A percentile compares a stretch with the other conserved stretches of the same genome.
Evolutionary conservation across 805 yeast genomes (phyloP).

Genomic region (Metschnikowia cubensis): DNA sequence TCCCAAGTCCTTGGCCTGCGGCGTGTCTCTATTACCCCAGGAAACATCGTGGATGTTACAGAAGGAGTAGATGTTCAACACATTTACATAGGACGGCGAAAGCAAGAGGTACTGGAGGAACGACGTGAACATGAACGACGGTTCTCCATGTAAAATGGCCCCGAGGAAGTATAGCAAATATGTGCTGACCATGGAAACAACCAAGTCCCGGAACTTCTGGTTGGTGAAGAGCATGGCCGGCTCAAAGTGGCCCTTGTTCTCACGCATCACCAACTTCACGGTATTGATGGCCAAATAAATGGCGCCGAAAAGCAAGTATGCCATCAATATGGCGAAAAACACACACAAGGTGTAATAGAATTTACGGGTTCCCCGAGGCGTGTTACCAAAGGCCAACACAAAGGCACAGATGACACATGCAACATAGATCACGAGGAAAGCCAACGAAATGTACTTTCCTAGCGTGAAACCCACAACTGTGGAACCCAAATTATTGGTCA

Average conservation of each 20-base stretch:
- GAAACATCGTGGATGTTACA: constrained; percentile 95
- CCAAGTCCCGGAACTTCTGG: constrained; percentile 75
- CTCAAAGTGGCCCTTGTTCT: constrained; percentile 37
- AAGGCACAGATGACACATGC: constrained; percentile 80
- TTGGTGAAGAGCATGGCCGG: constrained; percentile 53
- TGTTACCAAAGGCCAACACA: constrained; percentile 87
- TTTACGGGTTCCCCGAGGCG: constrained; percentile 83
- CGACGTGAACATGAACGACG: constrained; percentile 88
- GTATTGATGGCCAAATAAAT: constrained; percentile 74
- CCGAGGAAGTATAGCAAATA: constrained; percentile 76
- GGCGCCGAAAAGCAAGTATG: constrained; percentile 84
- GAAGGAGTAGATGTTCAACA: constrained; percentile 88
- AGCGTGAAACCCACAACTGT: constrained; percentile 58
- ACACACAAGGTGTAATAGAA: constrained; percentile 72
- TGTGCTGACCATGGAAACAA: constrained; percentile 82
- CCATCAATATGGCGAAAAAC: constrained; percentile 85
- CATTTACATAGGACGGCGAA: constrained; percentile 88
- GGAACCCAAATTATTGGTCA: constrained; percentile 70
- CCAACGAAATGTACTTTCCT: constrained; percentile 73
- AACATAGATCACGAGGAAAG: constrained; percentile 81
- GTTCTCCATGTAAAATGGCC: constrained; percentile 79
- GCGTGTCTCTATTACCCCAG: constrained; percentile 95
- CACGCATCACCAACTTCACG: constrained; percentile 50
- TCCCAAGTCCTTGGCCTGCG: constrained; percentile 66
- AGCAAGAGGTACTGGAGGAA: constrained; percentile 78